These are phyloP conservation scores for Penicillium diatomitis DNA, from an alignment of 495 filamentous ascomycete species.

Conservation along the genomic window DNA sequence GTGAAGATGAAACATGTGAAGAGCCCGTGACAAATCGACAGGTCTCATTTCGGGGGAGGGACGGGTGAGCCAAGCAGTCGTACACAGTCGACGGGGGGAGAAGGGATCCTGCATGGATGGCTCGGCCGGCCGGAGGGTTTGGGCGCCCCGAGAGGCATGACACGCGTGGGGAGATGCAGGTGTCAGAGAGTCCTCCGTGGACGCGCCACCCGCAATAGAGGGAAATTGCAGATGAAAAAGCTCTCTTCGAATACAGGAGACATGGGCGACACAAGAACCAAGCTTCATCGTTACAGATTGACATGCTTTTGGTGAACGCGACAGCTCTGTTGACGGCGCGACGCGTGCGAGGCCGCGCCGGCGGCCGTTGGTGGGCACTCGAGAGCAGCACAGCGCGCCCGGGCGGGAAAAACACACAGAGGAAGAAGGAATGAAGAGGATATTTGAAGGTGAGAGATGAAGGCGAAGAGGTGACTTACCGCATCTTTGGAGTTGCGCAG, in stretches of 20 bases:
- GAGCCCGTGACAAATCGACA: too few relatives aligned
- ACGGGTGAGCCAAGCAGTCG: not conserved
- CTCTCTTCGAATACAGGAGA: not conserved
- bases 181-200: not conserved
- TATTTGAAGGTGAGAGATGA: not conserved
- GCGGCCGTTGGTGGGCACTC: not conserved
- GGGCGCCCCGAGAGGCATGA: not conserved
- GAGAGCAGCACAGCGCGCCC: not conserved
- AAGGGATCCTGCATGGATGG: not conserved
- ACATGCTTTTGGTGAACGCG: not conserved
- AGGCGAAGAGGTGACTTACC: slow-evolving; percentile 36
- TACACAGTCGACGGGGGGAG: not conserved
- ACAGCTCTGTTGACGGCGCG: slow-evolving; percentile 10
- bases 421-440: not conserved
- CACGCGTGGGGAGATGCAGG: not conserved
- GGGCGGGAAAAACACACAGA: not conserved
- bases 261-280: not conserved
- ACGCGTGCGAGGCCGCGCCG: slow-evolving; percentile 17
- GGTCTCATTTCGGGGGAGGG: too few relatives aligned
- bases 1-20: too few relatives aligned
- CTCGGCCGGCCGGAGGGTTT: not conserved
- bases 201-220: not conserved
- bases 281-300: not conserved
- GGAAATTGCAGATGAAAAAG: not conserved
- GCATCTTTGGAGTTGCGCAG: slow-evolving; percentile 55